Conservation (phyloP, 2,329 filamentous ascomycete species). For the Cladosporium sp. region DNA sequence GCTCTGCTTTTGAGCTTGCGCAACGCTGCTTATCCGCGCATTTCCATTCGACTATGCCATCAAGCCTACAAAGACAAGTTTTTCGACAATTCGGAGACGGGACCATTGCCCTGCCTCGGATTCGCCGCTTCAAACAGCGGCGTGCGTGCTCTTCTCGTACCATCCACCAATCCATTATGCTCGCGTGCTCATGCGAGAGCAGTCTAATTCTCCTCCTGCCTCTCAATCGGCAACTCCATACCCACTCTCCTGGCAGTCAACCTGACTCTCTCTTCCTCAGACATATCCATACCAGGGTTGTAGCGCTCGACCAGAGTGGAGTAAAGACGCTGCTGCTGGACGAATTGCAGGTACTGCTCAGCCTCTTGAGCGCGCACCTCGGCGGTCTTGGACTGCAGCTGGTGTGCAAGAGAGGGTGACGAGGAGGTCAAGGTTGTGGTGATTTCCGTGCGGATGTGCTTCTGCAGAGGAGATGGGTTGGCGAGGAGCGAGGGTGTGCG, state of each 20-base stretch:
- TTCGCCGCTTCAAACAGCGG: too few species aligned
- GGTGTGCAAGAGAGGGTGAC: conserved; percentile 34
- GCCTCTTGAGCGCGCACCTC: conserved; percentile 46
- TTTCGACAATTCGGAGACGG: too few species aligned
- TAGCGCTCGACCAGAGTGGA: conserved; percentile 80
- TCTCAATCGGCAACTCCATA: conserved; percentile 75
- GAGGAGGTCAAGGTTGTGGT: conserved; percentile 23
- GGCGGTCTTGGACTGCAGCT: conserved; percentile 8
- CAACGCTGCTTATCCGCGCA: too few species aligned
- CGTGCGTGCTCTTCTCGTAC: too few species aligned
- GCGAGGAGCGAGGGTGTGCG: conserved; percentile 51
- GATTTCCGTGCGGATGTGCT: conserved; percentile 64
- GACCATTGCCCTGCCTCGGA: too few species aligned
- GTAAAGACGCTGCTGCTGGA: conserved; percentile 82
- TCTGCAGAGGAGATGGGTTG: conserved; percentile 64
- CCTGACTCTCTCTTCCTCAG: conserved; percentile 75
- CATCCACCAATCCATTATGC: too few species aligned
- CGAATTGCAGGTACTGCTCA: conserved; percentile 76
- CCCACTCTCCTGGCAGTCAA: conserved; percentile 83
- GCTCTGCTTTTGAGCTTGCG: too few species aligned
- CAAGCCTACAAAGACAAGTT: too few species aligned
- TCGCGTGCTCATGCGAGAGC: too few species aligned
- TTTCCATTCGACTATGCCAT: too few species aligned
- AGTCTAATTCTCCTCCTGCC: too few species aligned
- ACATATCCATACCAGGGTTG: conserved; percentile 87